These are phyloP conservation scores for Entonaema liquescens DNA, from an alignment of 495 filamentous ascomycete species.

Conservation along the genomic window DNA sequence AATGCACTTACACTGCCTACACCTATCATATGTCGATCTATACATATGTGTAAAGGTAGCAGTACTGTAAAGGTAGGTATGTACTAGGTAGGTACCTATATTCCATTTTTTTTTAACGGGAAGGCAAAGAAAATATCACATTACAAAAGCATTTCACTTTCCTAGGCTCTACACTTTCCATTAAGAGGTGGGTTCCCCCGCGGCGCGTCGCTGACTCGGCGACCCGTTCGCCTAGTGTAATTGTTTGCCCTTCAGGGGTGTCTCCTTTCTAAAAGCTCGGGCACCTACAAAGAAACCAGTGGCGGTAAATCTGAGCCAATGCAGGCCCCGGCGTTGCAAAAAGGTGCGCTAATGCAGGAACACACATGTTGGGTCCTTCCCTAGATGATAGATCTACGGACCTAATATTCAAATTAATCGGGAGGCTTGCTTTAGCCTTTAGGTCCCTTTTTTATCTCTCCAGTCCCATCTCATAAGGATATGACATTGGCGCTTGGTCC, in stretches of 20 bases:
- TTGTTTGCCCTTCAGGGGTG: slow-evolving; percentile 25
- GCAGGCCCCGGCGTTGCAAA: slow-evolving; percentile 18
- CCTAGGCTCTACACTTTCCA: too few relatives aligned
- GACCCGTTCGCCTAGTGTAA: slow-evolving; percentile 27
- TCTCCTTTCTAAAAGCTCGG: slow-evolving; percentile 14
- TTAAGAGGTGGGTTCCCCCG: slow-evolving; percentile 20
- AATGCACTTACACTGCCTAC: background rate
- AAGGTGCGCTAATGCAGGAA: slow-evolving; percentile 40
- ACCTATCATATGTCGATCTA: background rate
- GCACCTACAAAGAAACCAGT: slow-evolving; percentile 6
- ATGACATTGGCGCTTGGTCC: slow-evolving; percentile 1
- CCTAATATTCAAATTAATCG: slow-evolving; percentile 7
- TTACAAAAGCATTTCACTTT: too few relatives aligned
- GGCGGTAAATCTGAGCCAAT: slow-evolving; percentile 36
- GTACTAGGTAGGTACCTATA: background rate
- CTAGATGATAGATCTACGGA: background rate
- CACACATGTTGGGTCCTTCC: slow-evolving; percentile 27
- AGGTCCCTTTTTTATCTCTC: background rate
- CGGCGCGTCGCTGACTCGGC: slow-evolving; percentile 31
- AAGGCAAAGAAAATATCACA: background rate
- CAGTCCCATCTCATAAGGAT: slow-evolving; percentile 4
- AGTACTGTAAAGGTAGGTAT: too few relatives aligned
- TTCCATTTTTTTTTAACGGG: background rate
- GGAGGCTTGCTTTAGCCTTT: background rate
- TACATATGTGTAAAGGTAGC: too few relatives aligned